phyloP scores from a whole-genome alignment of 768 basidiomycete species.

The Mycena sanguinolenta region DNA sequence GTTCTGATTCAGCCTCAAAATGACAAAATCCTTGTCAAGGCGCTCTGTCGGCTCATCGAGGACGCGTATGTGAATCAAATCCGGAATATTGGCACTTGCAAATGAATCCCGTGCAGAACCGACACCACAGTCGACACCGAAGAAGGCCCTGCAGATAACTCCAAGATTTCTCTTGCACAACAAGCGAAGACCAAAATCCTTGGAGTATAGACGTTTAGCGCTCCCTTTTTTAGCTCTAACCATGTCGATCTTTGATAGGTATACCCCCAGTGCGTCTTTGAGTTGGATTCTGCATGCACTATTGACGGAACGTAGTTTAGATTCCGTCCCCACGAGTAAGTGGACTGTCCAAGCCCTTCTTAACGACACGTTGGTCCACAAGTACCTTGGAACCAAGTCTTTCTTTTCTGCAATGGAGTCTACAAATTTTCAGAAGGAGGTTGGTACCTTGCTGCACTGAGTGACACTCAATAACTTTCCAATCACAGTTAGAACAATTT shows the following conservation, averaged over 20 bases:
- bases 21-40: background rate
- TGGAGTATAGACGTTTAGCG: background rate
- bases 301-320: slow-evolving; percentile 13
- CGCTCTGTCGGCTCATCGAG: slow-evolving; percentile 20
- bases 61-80: slow-evolving; percentile 14
- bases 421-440: slow-evolving; percentile 29
- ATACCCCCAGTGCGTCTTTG: slow-evolving; percentile 30
- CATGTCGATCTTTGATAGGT: slow-evolving; percentile 5
- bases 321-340: background rate
- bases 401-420: background rate
- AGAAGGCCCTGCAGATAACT: slow-evolving; percentile 13
- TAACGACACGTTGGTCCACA: background rate
- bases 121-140: slow-evolving; percentile 26
- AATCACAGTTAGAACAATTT: slow-evolving; percentile 30
- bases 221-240: background rate
- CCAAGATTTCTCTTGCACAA: slow-evolving; percentile 9
- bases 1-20: background rate
- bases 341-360: slow-evolving; percentile 28
- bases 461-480: background rate
- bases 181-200: slow-evolving; percentile 28
- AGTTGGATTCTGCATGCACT: background rate
- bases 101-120: background rate
- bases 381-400: slow-evolving; percentile 8
- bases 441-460: background rate
- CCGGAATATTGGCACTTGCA: too few species aligned